These are phyloP conservation scores for Lactarius sp. DNA, from an alignment of 768 basidiomycete species.

Conservation along the genomic window DNA sequence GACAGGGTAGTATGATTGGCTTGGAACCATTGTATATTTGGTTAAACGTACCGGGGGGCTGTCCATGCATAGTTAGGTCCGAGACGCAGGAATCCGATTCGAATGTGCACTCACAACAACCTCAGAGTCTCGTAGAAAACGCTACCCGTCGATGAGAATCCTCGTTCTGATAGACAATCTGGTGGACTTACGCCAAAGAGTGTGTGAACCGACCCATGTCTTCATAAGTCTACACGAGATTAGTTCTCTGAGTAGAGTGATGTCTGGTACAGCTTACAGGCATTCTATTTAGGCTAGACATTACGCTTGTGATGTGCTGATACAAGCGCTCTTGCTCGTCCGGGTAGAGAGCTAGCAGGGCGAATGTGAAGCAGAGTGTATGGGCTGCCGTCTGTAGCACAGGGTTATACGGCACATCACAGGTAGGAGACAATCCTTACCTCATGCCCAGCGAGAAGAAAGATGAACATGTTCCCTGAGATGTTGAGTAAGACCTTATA, in stretches of 20 bases:
- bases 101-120: slow-evolving; percentile 31
- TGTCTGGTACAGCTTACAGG: slow-evolving; percentile 4
- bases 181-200: slow-evolving; percentile 20
- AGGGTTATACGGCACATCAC: background rate
- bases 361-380: slow-evolving; percentile 38
- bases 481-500: background rate
- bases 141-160: slow-evolving; percentile 28
- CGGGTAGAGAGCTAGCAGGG: slow-evolving; percentile 38
- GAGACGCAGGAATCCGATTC: background rate
- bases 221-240: slow-evolving; percentile 24
- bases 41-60: slow-evolving; percentile 15
- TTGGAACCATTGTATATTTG: background rate
- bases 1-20: slow-evolving; percentile 19
- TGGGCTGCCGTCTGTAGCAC: slow-evolving; percentile 33
- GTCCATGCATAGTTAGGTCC: background rate
- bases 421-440: slow-evolving; percentile 6
- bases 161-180: background rate
- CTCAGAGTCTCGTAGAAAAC: slow-evolving; percentile 49
- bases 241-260: background rate
- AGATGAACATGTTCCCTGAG: slow-evolving; percentile 31
- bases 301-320: slow-evolving; percentile 33
- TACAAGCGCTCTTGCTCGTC: slow-evolving; percentile 41
- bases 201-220: slow-evolving; percentile 26
- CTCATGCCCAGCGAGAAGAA: slow-evolving; percentile 37
- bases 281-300: slow-evolving; percentile 30